Evolutionary conservation across 495 filamentous ascomycete species (phyloP).

Genomic region (Lasiosphaeris hirsuta): DNA sequence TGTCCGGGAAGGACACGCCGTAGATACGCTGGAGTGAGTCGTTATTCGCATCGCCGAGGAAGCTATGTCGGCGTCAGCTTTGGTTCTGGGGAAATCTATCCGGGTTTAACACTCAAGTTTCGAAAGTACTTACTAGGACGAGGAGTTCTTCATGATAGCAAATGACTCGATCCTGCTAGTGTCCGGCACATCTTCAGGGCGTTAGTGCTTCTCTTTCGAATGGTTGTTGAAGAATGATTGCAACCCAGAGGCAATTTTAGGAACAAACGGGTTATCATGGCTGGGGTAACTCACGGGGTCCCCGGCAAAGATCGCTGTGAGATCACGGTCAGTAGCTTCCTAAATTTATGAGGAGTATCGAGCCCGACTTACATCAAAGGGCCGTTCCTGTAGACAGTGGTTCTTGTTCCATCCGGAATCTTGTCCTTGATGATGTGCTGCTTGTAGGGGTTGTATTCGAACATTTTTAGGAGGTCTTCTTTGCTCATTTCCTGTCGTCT

Average conservation of each 20-base stretch:
- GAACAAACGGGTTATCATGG: too few relatives aligned
- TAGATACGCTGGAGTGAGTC: slow-evolving; percentile 95
- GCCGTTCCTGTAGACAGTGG: slow-evolving; percentile 83
- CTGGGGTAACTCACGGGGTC: slow-evolving; percentile 46
- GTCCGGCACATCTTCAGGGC: slow-evolving; percentile 69
- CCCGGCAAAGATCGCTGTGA: slow-evolving; percentile 43
- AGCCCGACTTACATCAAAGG: slow-evolving; percentile 36
- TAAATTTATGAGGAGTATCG: too few relatives aligned
- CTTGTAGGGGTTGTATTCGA: slow-evolving; percentile 80
- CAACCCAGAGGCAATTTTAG: too few relatives aligned
- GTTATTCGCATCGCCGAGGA: slow-evolving; percentile 87
- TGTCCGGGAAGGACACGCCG: slow-evolving; percentile 95
- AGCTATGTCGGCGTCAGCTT: slow-evolving; percentile 34
- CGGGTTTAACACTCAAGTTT: not conserved
- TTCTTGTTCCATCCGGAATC: slow-evolving; percentile 79
- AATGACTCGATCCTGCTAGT: slow-evolving; percentile 91
- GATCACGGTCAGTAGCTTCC: not conserved
- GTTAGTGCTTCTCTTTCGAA: too few relatives aligned
- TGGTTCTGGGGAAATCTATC: not conserved
- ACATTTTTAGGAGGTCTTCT: slow-evolving; percentile 91
- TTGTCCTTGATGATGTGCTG: slow-evolving; percentile 93
- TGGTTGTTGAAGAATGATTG: not conserved
- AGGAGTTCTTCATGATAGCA: slow-evolving; percentile 88
- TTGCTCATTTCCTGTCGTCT: slow-evolving; percentile 63
- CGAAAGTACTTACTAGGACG: slow-evolving; percentile 58